Percentiles rank a stretch among this genome's conserved stretches.
These are phyloP conservation scores for Larix kaempferi DNA, from an alignment of 75 land plant genomes.

Conservation along the genomic window DNA sequence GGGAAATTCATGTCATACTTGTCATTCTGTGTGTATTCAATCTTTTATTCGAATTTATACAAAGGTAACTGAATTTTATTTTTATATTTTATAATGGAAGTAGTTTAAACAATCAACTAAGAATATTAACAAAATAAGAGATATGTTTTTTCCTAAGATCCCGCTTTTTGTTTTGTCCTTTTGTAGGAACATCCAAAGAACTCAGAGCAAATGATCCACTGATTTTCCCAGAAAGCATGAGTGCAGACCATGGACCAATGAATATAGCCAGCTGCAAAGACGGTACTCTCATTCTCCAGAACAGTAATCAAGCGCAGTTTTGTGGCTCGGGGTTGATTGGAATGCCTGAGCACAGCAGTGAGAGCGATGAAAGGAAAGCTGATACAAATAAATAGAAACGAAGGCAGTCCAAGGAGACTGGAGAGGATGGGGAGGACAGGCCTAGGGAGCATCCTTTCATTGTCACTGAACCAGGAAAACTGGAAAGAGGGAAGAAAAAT, in stretches of 20 bases:
- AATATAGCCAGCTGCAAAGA: no score
- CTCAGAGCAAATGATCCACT: background rate
- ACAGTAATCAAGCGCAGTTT: background rate
- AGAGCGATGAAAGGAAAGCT: background rate
- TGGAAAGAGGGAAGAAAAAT: conserved; percentile 97
- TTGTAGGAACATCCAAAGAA: background rate
- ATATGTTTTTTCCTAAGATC: no score
- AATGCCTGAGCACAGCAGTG: background rate
- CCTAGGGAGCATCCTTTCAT: conserved; percentile 96
- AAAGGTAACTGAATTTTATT: no score
- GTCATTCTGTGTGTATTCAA: no score
- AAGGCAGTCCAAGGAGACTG: conserved; percentile 2
- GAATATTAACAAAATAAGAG: no score
- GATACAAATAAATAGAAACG: conserved; percentile 2
- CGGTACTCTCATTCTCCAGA: no score
- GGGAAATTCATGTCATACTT: no score
- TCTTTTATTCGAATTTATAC: no score
- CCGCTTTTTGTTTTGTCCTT: background rate
- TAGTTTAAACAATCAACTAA: no score
- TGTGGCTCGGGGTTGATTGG: background rate
- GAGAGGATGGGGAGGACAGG: conserved; percentile 56
- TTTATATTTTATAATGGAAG: no score
- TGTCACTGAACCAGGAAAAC: conserved; percentile 96
- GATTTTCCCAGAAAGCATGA: background rate
- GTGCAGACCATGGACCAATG: conserved; percentile 3